Percentiles rank a stretch among this genome's conserved stretches.
These are phyloP conservation scores for Heritiera littoralis DNA, from an alignment of 345 rosid species.

Conservation along the genomic window DNA sequence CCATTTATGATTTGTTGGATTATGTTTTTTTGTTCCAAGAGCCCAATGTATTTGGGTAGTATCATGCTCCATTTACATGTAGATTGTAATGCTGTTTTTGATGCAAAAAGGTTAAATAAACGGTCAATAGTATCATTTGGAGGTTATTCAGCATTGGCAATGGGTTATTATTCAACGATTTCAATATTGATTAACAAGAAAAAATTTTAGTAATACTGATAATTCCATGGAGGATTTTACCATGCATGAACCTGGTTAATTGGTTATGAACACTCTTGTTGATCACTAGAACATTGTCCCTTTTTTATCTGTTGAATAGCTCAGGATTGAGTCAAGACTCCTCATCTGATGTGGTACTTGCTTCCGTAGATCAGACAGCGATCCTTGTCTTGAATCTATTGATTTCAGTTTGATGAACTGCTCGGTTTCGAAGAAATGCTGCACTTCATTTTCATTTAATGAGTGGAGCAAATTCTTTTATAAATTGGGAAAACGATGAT, in stretches of 20 bases:
- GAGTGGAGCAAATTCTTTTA: background rate
- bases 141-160: too few relatives aligned
- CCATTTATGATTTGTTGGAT: too few relatives aligned
- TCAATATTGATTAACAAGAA: background rate
- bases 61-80: too few relatives aligned
- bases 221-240: background rate
- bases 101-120: too few relatives aligned
- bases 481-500: background rate
- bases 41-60: too few relatives aligned
- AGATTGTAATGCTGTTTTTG: too few relatives aligned
- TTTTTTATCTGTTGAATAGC: constrained; percentile 10
- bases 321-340: background rate
- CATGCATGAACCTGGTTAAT: background rate
- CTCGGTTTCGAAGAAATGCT: background rate
- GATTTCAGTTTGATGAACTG: background rate
- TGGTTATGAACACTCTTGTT: background rate
- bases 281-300: background rate
- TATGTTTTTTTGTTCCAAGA: too few relatives aligned
- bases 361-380: background rate
- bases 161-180: background rate
- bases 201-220: background rate
- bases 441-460: background rate
- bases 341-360: background rate
- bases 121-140: too few relatives aligned
- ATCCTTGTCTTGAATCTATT: background rate